phyloP scores from a whole-genome alignment of 345 rosid genomes.

The Microcos paniculata region DNA sequence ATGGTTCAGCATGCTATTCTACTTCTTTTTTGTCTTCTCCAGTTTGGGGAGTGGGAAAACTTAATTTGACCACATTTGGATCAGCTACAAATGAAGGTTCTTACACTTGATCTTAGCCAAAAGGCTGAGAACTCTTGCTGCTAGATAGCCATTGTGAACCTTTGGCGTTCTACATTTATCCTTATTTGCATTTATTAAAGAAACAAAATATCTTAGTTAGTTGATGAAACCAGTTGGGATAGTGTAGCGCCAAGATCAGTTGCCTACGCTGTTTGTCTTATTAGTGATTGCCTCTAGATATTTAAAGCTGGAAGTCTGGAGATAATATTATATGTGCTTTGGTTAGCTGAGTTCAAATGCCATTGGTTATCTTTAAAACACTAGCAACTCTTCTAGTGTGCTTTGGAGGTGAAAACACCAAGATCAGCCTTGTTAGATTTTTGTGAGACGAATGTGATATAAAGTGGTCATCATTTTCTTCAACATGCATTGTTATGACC shows the following conservation, averaged over 20 bases:
- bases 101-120: not conserved
- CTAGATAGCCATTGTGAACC: not conserved
- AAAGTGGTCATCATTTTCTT: not conserved
- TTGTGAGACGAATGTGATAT: not conserved
- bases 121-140: too few species aligned
- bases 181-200: not conserved
- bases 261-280: not conserved
- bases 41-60: not conserved
- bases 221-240: not conserved
- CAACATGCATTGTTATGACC: not conserved
- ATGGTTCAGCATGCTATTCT: conserved; percentile 13
- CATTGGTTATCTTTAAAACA: not conserved
- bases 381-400: not conserved
- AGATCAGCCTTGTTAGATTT: not conserved
- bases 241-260: not conserved
- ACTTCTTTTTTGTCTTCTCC: not conserved
- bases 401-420: not conserved
- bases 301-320: not conserved
- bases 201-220: not conserved
- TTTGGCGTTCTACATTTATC: not conserved
- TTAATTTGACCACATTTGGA: not conserved
- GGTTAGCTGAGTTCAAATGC: not conserved
- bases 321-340: not conserved
- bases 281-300: not conserved
- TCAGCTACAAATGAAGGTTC: not conserved